Evolutionary conservation across 2,329 filamentous ascomycete genomes (phyloP), one percentile per base, ranked within the genome.

Genomic region (Xenoacremonium recifei): DNA sequence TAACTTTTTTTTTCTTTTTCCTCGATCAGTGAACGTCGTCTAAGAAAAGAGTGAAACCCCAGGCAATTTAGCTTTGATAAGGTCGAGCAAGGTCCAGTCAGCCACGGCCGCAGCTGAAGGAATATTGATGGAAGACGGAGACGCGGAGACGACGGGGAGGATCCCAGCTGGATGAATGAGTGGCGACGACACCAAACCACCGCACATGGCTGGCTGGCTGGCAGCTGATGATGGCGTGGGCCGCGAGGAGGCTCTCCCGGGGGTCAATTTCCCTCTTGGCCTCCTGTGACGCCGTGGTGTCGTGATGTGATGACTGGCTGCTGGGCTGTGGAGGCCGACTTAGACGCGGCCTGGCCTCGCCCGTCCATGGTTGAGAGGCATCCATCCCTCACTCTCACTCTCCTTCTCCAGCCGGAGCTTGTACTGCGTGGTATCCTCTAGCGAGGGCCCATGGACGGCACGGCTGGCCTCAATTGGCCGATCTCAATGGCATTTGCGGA

Each of bases 261-360:
- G 36, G 48, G 50, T 40, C 45, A 56, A 58, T 58, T 49, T 58
- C 55, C 55, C 48, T 41, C 31, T 45, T 29, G 35, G 35, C 52
- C 54, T 57, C 42, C 45, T 55, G 45, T 55, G 55, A 58, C 55
- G 38, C 29, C 35, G 37, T 45, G 42, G 45, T 39, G 51, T 51
- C 36, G 51, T 42, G 39, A 41, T 57, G 48, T 45, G 51, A 32
- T 27, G 23, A 27, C 13, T 13, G 9, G 23, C 13, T 9, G 23
- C 9, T 27, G 23, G 15, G 29, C 29, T 11, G 16, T 11, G 34
- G 37, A 21, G 40, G 44, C 48, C 47, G 46, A 54, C 55, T 55
- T 56, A 57, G 44, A 51, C 43, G 51, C 41, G 51, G 51, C 41
- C n/a, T n/a, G n/a, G n/a, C n/a, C n/a, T n/a, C n/a, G n/a, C n/a